Percentiles rank a stretch among this genome's conserved stretches.
Conservation (phyloP, 768 basidiomycete species). For the Pulveroboletus ravenelii region DNA sequence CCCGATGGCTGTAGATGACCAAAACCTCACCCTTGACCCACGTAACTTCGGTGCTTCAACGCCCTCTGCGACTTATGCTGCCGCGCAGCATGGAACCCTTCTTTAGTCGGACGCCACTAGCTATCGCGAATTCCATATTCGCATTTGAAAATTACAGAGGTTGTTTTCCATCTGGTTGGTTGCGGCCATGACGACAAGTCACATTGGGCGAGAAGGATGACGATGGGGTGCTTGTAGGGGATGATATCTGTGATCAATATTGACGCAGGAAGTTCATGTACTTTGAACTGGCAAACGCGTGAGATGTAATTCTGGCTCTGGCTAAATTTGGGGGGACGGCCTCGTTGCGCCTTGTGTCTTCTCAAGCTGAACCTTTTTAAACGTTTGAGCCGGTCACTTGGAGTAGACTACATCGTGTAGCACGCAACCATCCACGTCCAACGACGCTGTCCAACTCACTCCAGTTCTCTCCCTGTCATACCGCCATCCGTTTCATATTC, state of each 20-base stretch:
- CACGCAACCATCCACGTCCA: conserved; percentile 1
- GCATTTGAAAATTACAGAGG: conserved; percentile 19
- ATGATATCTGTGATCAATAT: conserved; percentile 12
- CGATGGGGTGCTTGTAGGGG: not conserved
- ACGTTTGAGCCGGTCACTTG: conserved; percentile 5
- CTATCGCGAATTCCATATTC: conserved; percentile 20
- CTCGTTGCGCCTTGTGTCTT: conserved; percentile 23
- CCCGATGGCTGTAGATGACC: conserved; percentile 12
- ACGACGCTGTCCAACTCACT: conserved; percentile 12
- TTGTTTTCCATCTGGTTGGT: conserved; percentile 5
- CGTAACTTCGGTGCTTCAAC: conserved; percentile 10
- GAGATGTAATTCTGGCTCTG: conserved; percentile 13
- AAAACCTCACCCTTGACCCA: conserved; percentile 26
- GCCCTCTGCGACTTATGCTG: conserved; percentile 5
- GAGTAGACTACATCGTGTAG: conserved; percentile 22
- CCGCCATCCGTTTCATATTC: conserved; percentile 22
- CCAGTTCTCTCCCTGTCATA: conserved; percentile 3
- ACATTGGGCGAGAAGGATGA: conserved; percentile 14
- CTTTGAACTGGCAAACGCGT: conserved; percentile 13
- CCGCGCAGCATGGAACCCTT: conserved; percentile 21
- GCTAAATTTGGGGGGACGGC: conserved; percentile 23
- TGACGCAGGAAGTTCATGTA: conserved; percentile 18
- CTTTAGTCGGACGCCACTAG: conserved; percentile 24
- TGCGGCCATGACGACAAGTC: conserved; percentile 22
- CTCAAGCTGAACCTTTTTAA: conserved; percentile 21